phyloP scores from a whole-genome alignment of 768 basidiomycete species.

The Amanita jacksonii region DNA sequence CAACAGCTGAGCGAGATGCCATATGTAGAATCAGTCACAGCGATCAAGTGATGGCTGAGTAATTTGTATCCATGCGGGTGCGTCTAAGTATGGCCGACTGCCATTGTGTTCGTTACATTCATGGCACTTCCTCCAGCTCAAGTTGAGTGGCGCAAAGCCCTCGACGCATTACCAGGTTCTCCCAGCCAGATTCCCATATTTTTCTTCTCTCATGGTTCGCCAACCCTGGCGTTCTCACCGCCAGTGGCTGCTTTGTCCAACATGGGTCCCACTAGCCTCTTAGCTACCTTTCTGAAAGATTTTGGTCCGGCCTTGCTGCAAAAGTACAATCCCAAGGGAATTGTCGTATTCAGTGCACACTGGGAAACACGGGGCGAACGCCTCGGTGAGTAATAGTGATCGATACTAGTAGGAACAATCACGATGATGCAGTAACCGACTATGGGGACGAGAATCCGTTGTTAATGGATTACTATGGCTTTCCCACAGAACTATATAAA shows the following conservation, averaged over 20 bases:
- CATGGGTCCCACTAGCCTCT: conserved; percentile 40
- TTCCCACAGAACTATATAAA: conserved; percentile 46
- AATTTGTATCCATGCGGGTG: neutral
- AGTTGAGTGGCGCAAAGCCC: conserved; percentile 39
- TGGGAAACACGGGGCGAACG: conserved; percentile 61
- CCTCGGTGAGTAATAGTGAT: conserved; percentile 31
- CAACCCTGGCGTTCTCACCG: conserved; percentile 31
- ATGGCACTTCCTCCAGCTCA: conserved; percentile 10
- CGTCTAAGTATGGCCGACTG: neutral
- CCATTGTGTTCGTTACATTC: neutral
- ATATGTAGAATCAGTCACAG: conserved; percentile 10
- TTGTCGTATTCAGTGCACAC: conserved; percentile 77
- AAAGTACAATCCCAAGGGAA: conserved; percentile 72
- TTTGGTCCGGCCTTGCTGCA: conserved; percentile 56
- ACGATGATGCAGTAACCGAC: conserved; percentile 44
- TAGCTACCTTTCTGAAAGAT: conserved; percentile 49
- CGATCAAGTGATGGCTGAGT: no score
- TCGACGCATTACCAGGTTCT: conserved; percentile 44
- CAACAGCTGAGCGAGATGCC: conserved; percentile 24
- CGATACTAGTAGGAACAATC: neutral
- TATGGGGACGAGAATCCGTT: conserved; percentile 72
- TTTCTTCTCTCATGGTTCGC: conserved; percentile 69
- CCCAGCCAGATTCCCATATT: conserved; percentile 61
- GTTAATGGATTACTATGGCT: conserved; percentile 68
- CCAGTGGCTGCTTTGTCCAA: conserved; percentile 17